phyloP scores from a whole-genome alignment of 2,329 filamentous ascomycete species.

The Epichloe hybrida region DNA sequence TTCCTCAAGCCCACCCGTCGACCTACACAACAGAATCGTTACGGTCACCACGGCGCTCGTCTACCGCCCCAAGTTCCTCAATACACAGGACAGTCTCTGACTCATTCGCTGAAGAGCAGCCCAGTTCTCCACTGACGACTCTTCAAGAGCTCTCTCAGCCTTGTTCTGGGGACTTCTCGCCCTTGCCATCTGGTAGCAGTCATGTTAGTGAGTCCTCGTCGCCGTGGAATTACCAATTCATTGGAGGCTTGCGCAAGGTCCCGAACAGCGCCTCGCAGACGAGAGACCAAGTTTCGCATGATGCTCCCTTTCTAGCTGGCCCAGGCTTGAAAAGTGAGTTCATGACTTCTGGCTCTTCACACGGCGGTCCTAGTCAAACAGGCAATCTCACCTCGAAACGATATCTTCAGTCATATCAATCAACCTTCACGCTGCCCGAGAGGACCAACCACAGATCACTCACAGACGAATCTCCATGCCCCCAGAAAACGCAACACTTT shows the following conservation, averaged over 20 bases:
- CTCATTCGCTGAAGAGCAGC: slow-evolving; percentile 29
- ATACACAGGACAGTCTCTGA: slow-evolving; percentile 16
- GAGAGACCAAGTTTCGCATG: background rate
- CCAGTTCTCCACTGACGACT: slow-evolving; percentile 35
- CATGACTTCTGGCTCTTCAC: background rate
- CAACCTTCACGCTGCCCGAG: slow-evolving; percentile 33
- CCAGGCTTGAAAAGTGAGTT: background rate
- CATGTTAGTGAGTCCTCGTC: slow-evolving; percentile 16
- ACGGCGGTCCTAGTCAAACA: background rate
- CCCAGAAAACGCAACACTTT: background rate
- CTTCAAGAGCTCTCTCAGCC: slow-evolving; percentile 24
- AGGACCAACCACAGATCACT: slow-evolving; percentile 42
- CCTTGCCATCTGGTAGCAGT: slow-evolving; percentile 10
- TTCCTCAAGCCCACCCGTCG: slow-evolving; percentile 20
- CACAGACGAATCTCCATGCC: slow-evolving; percentile 12
- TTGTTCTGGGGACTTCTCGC: slow-evolving; percentile 3
- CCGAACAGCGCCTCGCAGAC: slow-evolving; percentile 8
- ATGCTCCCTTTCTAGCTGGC: background rate
- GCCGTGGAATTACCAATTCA: slow-evolving; percentile 40
- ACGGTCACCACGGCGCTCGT: slow-evolving; percentile 29
- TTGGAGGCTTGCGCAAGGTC: slow-evolving; percentile 42
- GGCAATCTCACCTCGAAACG: slow-evolving; percentile 11
- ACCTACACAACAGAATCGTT: slow-evolving; percentile 18
- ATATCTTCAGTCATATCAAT: slow-evolving; percentile 16
- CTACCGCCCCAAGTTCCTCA: slow-evolving; percentile 33